phyloP scores from a whole-genome alignment of 345 rosid genomes.

The Conringia planisiliqua region DNA sequence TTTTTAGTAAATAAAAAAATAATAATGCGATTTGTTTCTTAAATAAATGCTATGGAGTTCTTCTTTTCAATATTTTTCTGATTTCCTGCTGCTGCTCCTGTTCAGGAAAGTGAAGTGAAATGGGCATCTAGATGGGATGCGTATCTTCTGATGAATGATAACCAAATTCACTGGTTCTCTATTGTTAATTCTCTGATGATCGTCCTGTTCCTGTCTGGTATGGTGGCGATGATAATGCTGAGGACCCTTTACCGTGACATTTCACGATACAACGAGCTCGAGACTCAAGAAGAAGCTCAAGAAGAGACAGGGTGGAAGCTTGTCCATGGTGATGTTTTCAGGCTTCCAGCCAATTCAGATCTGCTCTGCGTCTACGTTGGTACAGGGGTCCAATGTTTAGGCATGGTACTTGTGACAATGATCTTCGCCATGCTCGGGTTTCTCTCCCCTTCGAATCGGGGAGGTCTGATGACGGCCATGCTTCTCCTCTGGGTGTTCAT shows the following conservation, averaged over 20 bases:
- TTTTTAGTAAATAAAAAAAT: background rate
- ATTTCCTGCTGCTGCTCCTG: conserved; percentile 1
- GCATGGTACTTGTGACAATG: conserved; percentile 77
- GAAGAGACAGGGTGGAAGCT: conserved; percentile 94
- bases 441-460: conserved; percentile 84
- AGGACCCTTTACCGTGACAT: conserved; percentile 83
- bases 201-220: conserved; percentile 80
- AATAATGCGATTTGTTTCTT: background rate
- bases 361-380: conserved; percentile 73
- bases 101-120: conserved; percentile 82
- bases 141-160: conserved; percentile 77
- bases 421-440: conserved; percentile 76
- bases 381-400: conserved; percentile 75
- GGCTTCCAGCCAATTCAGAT: conserved; percentile 67
- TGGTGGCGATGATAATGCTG: conserved; percentile 94
- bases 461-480: conserved; percentile 90
- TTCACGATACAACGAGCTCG: conserved; percentile 77
- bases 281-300: conserved; percentile 89
- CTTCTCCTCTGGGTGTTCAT: conserved; percentile 84
- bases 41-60: background rate
- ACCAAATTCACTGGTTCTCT: conserved; percentile 86
- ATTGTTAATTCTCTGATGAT: conserved; percentile 85
- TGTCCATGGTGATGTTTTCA: conserved; percentile 82
- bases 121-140: conserved; percentile 96
- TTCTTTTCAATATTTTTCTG: conserved; percentile 1